Conservation (phyloP, 768 basidiomycete genomes). For the Lentinula sp. region DNA sequence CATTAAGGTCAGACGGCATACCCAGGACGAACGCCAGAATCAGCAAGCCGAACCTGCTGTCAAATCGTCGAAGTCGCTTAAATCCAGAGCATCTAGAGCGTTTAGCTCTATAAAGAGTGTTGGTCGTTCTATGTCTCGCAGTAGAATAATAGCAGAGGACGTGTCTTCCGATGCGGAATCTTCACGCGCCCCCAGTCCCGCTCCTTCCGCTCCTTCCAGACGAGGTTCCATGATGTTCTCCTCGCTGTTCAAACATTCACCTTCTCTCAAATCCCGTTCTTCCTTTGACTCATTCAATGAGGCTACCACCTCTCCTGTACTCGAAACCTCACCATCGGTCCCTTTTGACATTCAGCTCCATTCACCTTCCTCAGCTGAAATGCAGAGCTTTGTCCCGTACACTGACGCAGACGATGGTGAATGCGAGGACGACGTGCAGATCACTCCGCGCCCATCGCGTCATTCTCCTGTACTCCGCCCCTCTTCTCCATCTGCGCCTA, state of each 20-base stretch:
- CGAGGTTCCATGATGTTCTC: constrained; percentile 21
- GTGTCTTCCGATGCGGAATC: constrained; percentile 16
- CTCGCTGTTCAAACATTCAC: constrained; percentile 1
- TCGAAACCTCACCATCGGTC: background rate
- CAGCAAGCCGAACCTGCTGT: constrained; percentile 11
- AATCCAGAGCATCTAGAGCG: constrained; percentile 39
- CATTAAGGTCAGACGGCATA: constrained; percentile 44
- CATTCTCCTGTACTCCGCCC: constrained; percentile 10
- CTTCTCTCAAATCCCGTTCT: constrained; percentile 1
- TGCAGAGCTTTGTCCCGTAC: constrained; percentile 17
- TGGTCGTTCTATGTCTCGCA: constrained; percentile 21
- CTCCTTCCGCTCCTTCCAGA: constrained; percentile 32
- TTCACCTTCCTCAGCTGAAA: constrained; percentile 29
- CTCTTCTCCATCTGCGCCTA: constrained; percentile 10
- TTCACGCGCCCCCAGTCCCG: constrained; percentile 22
- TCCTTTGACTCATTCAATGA: constrained; percentile 7
- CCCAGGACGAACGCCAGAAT: constrained; percentile 5
- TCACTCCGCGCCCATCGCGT: constrained; percentile 11
- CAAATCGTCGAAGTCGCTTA: constrained; percentile 36
- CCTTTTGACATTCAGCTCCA: background rate
- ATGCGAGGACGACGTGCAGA: constrained; percentile 11
- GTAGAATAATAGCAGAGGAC: constrained; percentile 30
- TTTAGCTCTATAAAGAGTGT: constrained; percentile 40
- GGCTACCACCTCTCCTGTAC: background rate
- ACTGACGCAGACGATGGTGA: constrained; percentile 13